phyloP scores from a whole-genome alignment of 2,329 filamentous ascomycete species.

The Beauveria scarabaeidicola region DNA sequence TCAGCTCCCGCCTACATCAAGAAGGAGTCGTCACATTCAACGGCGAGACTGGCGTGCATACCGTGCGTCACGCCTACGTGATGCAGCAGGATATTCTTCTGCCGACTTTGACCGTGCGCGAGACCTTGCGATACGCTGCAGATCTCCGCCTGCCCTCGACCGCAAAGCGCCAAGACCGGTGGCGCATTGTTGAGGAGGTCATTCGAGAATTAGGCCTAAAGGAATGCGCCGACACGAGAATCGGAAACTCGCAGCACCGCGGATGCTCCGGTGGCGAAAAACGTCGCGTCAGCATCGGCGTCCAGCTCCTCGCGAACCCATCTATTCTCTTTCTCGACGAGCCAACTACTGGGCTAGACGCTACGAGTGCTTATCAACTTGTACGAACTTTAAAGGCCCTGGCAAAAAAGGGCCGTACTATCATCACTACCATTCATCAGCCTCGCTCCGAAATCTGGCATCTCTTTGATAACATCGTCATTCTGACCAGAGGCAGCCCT shows the following conservation, averaged over 20 bases:
- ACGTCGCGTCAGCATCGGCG: conserved; percentile 65
- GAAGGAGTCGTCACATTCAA: conserved; percentile 56
- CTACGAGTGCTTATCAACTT: conserved; percentile 67
- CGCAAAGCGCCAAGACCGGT: conserved; percentile 49
- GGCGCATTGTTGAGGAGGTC: conserved; percentile 62
- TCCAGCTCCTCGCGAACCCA: conserved; percentile 71
- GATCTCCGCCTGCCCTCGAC: conserved; percentile 60
- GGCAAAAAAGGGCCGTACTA: conserved; percentile 58
- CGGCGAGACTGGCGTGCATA: conserved; percentile 41
- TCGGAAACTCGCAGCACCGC: conserved; percentile 62
- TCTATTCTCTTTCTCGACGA: conserved; percentile 72
- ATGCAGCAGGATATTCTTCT: conserved; percentile 70
- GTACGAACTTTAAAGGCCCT: conserved; percentile 61
- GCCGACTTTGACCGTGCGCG: conserved; percentile 64
- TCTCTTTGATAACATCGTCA: conserved; percentile 62
- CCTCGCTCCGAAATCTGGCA: conserved; percentile 74
- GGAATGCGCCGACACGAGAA: conserved; percentile 66
- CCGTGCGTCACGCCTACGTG: conserved; percentile 58
- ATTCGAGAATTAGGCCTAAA: conserved; percentile 68
- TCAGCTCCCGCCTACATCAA: conserved; percentile 41
- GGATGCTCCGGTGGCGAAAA: conserved; percentile 76
- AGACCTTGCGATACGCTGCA: conserved; percentile 66
- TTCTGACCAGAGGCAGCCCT: conserved; percentile 58
- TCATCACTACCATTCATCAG: conserved; percentile 69
- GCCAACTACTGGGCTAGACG: conserved; percentile 69